Evolutionary conservation across 306 rosid genomes (phyloP).

Genomic region (Sindora glabra): DNA sequence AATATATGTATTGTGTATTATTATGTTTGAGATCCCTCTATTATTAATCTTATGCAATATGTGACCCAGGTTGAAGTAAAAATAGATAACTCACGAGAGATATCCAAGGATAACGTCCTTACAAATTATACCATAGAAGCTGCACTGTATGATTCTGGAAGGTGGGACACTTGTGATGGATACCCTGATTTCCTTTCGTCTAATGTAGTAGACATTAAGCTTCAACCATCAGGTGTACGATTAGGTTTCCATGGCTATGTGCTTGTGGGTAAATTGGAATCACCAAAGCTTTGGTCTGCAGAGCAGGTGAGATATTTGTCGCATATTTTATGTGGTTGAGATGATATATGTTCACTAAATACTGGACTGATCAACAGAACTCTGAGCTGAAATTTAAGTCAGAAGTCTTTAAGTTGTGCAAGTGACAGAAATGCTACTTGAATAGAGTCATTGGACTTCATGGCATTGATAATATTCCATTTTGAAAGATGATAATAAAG

Average conservation of each 20-base stretch:
- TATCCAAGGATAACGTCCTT: constrained; percentile 50
- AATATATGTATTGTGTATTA: neutral
- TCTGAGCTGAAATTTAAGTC: neutral
- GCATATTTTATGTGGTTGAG: neutral
- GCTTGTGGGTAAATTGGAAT: constrained; percentile 57
- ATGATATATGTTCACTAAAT: neutral
- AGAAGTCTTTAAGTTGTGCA: neutral
- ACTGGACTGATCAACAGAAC: neutral
- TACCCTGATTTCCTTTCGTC: constrained; percentile 56
- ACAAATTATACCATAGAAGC: constrained; percentile 60
- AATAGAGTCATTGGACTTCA: too few species aligned
- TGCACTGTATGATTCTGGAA: constrained; percentile 50
- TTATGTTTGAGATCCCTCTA: constrained; percentile 6
- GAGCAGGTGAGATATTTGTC: constrained; percentile 55
- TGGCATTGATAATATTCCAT: neutral
- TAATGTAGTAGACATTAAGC: constrained; percentile 52
- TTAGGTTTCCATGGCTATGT: constrained; percentile 65
- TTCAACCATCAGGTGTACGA: constrained; percentile 27
- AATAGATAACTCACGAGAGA: constrained; percentile 62
- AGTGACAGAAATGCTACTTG: too few species aligned
- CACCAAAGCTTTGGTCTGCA: constrained; percentile 91
- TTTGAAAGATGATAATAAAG: neutral
- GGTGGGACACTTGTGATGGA: constrained; percentile 48
- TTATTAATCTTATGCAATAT: constrained; percentile 8
- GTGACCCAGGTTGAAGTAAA: constrained; percentile 74